Evolutionary conservation across 495 filamentous ascomycete genomes (phyloP).

Genomic region (Tuber magnatum): DNA sequence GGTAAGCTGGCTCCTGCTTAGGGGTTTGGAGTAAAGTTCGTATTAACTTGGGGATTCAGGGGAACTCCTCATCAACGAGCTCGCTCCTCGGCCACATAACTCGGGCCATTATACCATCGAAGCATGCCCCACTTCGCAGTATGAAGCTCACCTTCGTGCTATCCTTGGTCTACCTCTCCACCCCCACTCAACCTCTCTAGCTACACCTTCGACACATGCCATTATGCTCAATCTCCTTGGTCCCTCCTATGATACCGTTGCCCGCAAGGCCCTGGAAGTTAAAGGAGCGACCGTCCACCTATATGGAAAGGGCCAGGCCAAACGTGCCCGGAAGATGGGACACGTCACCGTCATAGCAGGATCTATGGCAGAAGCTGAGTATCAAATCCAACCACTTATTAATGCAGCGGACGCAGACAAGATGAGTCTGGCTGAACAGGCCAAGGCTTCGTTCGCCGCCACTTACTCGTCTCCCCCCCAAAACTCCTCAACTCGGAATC

Average conservation of each 20-base stretch:
- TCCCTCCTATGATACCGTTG: slow-evolving; percentile 64
- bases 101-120: slow-evolving; percentile 97
- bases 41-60: slow-evolving; percentile 36
- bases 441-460: slow-evolving; percentile 36
- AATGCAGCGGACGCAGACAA: slow-evolving; percentile 50
- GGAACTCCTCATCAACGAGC: slow-evolving; percentile 74
- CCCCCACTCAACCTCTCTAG: slow-evolving; percentile 53
- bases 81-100: slow-evolving; percentile 93
- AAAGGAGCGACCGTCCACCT: slow-evolving; percentile 67
- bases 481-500: slow-evolving; percentile 36
- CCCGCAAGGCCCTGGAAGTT: slow-evolving; percentile 56
- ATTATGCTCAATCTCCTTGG: slow-evolving; percentile 98
- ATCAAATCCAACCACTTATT: slow-evolving; percentile 60
- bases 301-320: slow-evolving; percentile 80
- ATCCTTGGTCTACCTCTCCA: slow-evolving; percentile 73
- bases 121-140: slow-evolving; percentile 79
- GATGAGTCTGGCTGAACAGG: slow-evolving; percentile 41
- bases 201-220: slow-evolving; percentile 53
- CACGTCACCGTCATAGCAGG: slow-evolving; percentile 72
- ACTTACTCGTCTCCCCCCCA: slow-evolving; percentile 36
- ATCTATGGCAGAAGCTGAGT: slow-evolving; percentile 65
- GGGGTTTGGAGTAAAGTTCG: not conserved
- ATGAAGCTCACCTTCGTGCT: slow-evolving; percentile 77
- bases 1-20: slow-evolving; percentile 44
- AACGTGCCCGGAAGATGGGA: slow-evolving; percentile 87